Base-by-base conservation (phyloP, 2,329 filamentous ascomycete genomes). In the Onygenales sp. region DNA sequence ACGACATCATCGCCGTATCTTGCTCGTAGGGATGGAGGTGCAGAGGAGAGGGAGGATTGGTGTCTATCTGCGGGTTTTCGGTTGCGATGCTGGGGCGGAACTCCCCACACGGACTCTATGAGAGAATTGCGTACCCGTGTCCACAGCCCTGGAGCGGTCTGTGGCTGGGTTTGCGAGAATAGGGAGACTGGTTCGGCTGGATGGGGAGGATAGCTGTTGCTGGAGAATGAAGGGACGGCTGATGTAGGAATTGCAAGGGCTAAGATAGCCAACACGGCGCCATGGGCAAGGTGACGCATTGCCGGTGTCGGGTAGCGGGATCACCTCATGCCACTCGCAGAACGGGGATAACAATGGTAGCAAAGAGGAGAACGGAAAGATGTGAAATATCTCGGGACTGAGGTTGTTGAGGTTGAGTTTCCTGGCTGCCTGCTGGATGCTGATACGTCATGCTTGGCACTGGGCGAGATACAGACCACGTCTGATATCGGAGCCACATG, bases 1-100 rank as follows among this genome's bases (percentile, higher is more conserved):
- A 98, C 89, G n/a, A 95, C 78, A 69, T 96, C 85, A 57, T 86
- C 81, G 57, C 83, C 82, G 67, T 95, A 95, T 55, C 75, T 72
- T 35, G 76, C 71, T 33, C 71, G 64, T 32, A 72, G 65, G 52
- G 66, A 71, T 13, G 68, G 60, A 2, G 73, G 72, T 1, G 68
- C 65, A 14, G 60, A 55, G 7, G 56, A 55, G 43, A 60, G 54
- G 36, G 54, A 55, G 43, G 59, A 52, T 21, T 43, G 46, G 27
- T 53, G 27, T 27, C 60, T 56, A 46, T 56, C 49, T 33, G 46
- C 56, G 31, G 48, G 52, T 10, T 60, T 59, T n/a, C 55, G 54
- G 17, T 64, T 58, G 57, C 5, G 59, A 60, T 43, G 60, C 42
- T 61, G 59, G 3, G 68, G 59, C 4, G 68, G 64, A 44, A 69